Evolutionary conservation across 73 alveolate genomes (phyloP), one percentile per base, ranked within the genome.

Genomic region (Symbiodinium natans): DNA sequence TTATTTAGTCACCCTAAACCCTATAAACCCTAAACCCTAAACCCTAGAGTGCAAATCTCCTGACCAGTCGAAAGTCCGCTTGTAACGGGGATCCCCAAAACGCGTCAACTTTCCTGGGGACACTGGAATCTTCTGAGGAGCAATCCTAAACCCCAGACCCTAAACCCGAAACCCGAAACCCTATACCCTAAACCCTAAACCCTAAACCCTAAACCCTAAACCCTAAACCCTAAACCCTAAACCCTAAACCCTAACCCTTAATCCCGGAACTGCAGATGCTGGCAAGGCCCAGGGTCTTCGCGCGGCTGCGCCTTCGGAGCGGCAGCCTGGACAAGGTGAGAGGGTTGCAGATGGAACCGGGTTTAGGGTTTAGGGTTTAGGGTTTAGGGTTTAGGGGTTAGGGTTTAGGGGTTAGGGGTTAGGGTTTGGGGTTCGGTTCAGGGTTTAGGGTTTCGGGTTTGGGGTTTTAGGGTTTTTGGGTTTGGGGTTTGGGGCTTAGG

Each of bases 241-340:
- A 46, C 6, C 59, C 75, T 29, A 63, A 0, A 63, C 23, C 77
- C 80, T 63, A 63, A 63, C 40, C 77, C 38, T 6, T 3, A 27
- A 63, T 21, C 77, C 77, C 34, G 10, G 0, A 63, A 63, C 63
- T 25, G 2, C 17, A 48, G 19, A 48, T 15, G 2, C 17, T 48
- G 11, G 33, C 36, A 27, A 63, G 80, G 80, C 80, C 80, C 21
- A 23, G 33, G 33, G 36, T 29, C 36, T 63, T 63, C 36, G 80
- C 80, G 36, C 29, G 80, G 80, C 80, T 63, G 36, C 80, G 80
- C 10, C 80, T 63, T 25, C 80, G 80, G 19, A 63, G 80, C 80
- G 80, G 80, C 2, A 63, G 80, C 36, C 80, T 63, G 38, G 36
- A 27, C 17, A 27, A 23, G 27, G 80, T 7, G 36, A 31, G 29